A percentile compares a stretch with the other conserved stretches of the same genome.
Conservation (phyloP, 208 protist genomes). For the Porcisia hertigi region DNA sequence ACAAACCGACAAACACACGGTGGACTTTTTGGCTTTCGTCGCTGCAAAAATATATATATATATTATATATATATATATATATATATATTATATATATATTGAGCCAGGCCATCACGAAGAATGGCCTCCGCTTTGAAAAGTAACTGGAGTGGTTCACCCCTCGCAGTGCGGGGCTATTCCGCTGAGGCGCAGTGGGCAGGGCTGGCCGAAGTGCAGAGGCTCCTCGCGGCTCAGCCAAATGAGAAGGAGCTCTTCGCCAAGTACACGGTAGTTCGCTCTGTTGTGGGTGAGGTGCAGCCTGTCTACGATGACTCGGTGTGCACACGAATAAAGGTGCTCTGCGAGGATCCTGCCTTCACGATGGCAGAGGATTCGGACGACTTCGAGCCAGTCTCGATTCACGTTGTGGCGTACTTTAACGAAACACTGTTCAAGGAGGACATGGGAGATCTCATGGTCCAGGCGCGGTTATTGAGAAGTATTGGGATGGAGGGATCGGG, state of each 20-base stretch:
- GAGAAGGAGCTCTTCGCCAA: constrained; percentile 29
- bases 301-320: constrained; percentile 33
- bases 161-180: background rate
- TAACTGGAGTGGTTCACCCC: too few relatives aligned
- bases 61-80: background rate
- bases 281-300: constrained; percentile 39
- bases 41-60: background rate
- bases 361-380: constrained; percentile 30
- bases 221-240: constrained; percentile 15
- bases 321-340: constrained; percentile 32
- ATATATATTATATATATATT: background rate
- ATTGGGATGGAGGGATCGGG: constrained; percentile 34
- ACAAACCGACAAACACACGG: background rate
- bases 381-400: constrained; percentile 37
- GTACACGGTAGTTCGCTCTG: constrained; percentile 27
- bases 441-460: constrained; percentile 28
- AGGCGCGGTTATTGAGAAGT: constrained; percentile 24
- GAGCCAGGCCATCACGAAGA: background rate
- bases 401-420: constrained; percentile 57
- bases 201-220: constrained; percentile 29
- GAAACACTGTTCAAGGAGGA: constrained; percentile 29
- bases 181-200: constrained; percentile 17
- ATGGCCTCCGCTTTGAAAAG: background rate
- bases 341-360: constrained; percentile 24
- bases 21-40: too few relatives aligned